A percentile compares a stretch with the other conserved stretches of the same genome.
Evolutionary conservation across 495 filamentous ascomycete species (phyloP).

Genomic region (Neurospora cerealis): DNA sequence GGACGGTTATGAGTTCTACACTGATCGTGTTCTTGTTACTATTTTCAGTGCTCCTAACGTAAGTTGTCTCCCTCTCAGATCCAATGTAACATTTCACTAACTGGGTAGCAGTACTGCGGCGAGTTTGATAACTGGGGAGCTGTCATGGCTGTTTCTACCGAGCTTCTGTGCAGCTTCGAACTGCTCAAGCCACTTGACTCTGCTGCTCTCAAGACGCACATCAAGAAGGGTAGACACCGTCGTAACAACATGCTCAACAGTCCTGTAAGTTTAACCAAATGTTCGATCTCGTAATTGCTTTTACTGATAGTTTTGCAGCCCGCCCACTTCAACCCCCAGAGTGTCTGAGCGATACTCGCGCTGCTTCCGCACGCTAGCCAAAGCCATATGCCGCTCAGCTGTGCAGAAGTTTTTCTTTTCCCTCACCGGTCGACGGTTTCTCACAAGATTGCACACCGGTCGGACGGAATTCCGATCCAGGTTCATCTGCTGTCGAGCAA

Average conservation of each 20-base stretch:
- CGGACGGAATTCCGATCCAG: neutral
- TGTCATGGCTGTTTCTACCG: slow-evolving; percentile 92
- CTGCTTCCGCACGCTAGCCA: neutral
- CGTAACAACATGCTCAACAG: slow-evolving; percentile 83
- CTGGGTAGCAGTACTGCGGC: slow-evolving; percentile 69
- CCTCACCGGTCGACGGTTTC: neutral
- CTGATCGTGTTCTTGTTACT: slow-evolving; percentile 87
- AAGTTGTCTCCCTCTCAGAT: slow-evolving; percentile 28
- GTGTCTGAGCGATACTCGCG: slow-evolving; percentile 28
- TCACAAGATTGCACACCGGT: neutral
- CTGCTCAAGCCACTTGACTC: slow-evolving; percentile 93
- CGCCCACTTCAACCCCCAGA: slow-evolving; percentile 39
- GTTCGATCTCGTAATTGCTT: neutral
- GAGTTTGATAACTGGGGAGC: slow-evolving; percentile 99
- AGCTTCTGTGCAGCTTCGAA: slow-evolving; percentile 95
- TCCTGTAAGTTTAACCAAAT: slow-evolving; percentile 53
- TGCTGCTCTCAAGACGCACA: slow-evolving; percentile 94
- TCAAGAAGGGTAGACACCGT: slow-evolving; percentile 95
- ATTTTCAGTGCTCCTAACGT: slow-evolving; percentile 98
- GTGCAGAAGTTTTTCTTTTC: neutral
- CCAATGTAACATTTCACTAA: neutral
- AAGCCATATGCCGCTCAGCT: neutral
- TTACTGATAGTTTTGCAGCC: slow-evolving; percentile 24
- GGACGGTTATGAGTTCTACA: slow-evolving; percentile 99
- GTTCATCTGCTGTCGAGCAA: neutral